Evolutionary conservation across 768 basidiomycete genomes (phyloP), one percentile per base, ranked within the genome.

Genomic region (Kondoa subrosea): DNA sequence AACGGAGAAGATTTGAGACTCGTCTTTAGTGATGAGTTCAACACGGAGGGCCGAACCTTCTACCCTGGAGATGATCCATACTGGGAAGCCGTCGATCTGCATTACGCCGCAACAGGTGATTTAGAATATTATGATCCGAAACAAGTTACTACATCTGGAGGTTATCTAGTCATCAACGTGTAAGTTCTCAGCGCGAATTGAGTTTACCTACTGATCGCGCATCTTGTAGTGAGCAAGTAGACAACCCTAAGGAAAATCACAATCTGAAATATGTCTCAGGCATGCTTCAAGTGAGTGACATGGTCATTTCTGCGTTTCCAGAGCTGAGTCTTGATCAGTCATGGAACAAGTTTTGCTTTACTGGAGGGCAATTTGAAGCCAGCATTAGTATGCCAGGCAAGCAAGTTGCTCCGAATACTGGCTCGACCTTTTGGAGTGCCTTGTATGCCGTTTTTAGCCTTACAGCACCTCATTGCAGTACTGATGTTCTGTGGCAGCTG

Each of bases 11-110:
- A n/a, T n/a, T 64, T 71, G n/a, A 79, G 85, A 66, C 83, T 99
- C 32, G 87, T 89, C 1, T 97, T 91, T 79, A 89, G 87, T 67
- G 88, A 89, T 76, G 87, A 89, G 77, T 93, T 85, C 81, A 85
- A 84, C 79, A 82, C 70, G 75, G 86, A 80, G 71, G 91, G 80
- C 70, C 84, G 75, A 78, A 87, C 81, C 77, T 88, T 84, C 82
- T 91, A 72, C 82, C 87, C 77, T 75, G 68, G 72, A 16, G 80
- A 80, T 66, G 78, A 79, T 63, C 79, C 80, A 0, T 81, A 77
- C 68, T 81, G 80, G 80, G 75, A 79, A 69, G 81, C 80, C 8
- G 77, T 77, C 4, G 80, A 81, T 69, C 72, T 80, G 15, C 78
- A 80, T 71, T 80, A 80, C 70, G 78, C 76, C 75, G 73, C 74